phyloP scores from a whole-genome alignment of 805 yeast species.

The Pichia cabralensis region DNA sequence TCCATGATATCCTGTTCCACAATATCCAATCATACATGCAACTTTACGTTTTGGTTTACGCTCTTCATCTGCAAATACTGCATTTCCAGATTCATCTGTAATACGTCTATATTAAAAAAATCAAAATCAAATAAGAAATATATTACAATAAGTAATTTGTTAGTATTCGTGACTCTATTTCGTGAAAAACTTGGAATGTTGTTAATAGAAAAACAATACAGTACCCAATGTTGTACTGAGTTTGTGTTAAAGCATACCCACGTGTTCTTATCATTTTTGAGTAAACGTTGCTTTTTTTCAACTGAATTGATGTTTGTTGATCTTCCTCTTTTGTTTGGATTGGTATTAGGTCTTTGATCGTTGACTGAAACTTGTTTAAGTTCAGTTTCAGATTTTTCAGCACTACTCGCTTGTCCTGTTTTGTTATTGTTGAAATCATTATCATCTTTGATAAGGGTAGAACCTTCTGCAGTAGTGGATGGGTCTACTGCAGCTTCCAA shows the following conservation, averaged over 20 bases:
- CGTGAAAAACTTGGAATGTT: no score
- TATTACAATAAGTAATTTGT: constrained; percentile 9
- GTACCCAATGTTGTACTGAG: no score
- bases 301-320: no score
- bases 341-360: no score
- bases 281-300: constrained; percentile 22
- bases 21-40: constrained; percentile 85
- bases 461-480: background rate
- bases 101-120: constrained; percentile 26
- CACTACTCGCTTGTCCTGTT: no score
- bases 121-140: background rate
- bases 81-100: constrained; percentile 55
- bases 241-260: constrained; percentile 46
- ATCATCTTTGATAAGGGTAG: no score
- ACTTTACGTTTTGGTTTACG: constrained; percentile 83
- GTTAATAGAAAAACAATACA: no score
- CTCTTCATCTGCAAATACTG: constrained; percentile 39
- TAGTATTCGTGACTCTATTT: no score
- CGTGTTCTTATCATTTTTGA: constrained; percentile 32
- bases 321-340: constrained; percentile 25
- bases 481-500: background rate
- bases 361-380: background rate
- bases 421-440: no score
- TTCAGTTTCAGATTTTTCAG: background rate
- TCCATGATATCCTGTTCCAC: constrained; percentile 95